Percentiles rank a stretch among this genome's conserved stretches.
phyloP scores from a whole-genome alignment of 306 rosid genomes.

The Quercus parvula region DNA sequence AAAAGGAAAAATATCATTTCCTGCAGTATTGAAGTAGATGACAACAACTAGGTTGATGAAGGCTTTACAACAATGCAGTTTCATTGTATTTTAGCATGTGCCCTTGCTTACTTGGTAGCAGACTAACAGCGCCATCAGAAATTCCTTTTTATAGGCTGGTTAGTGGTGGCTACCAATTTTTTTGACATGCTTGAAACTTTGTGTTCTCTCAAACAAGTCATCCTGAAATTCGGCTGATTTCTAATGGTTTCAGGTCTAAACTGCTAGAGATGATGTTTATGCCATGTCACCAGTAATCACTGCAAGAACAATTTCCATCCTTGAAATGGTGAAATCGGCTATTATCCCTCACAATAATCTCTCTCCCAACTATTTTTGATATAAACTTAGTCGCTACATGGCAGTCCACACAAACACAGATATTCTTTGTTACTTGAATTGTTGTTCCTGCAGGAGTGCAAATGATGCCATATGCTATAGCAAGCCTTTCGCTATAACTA shows the following conservation, averaged over 20 bases:
- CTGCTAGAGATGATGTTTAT: background rate
- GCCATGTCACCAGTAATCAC: constrained; percentile 59
- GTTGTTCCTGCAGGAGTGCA: constrained; percentile 73
- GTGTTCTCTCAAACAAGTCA: background rate
- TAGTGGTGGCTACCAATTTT: background rate
- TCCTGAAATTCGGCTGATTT: background rate
- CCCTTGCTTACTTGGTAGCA: background rate
- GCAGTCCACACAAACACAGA: constrained; percentile 34
- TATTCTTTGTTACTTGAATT: constrained; percentile 67
- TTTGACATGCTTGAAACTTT: background rate
- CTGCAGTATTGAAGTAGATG: background rate
- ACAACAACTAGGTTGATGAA: background rate
- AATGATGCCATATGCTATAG: constrained; percentile 79
- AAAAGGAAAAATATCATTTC: background rate
- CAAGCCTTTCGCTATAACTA: constrained; percentile 80
- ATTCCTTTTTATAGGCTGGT: background rate
- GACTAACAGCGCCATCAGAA: background rate
- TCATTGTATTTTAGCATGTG: background rate
- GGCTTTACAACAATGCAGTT: background rate
- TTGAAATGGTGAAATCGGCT: constrained; percentile 87
- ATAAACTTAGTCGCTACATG: constrained; percentile 70
- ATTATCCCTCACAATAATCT: constrained; percentile 77
- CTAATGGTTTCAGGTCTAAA: background rate
- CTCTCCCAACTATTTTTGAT: constrained; percentile 70
- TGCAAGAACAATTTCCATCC: constrained; percentile 60